Evolutionary conservation across 805 yeast genomes (phyloP).

Genomic region (Lipomyces orientalis): DNA sequence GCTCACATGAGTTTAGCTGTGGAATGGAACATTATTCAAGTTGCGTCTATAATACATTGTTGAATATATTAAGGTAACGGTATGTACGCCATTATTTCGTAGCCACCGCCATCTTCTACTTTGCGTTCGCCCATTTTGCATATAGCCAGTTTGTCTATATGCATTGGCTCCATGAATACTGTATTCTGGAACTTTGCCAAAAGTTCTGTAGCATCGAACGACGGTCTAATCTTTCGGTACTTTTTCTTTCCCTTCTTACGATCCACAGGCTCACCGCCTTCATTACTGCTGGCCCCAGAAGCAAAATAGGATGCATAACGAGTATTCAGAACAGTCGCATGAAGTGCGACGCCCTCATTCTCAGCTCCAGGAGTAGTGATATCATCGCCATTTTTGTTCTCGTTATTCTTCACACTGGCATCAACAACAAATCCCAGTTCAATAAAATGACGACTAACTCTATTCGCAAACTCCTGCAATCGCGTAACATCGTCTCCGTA

Average conservation of each 20-base stretch:
- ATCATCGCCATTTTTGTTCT: not conserved
- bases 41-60: not conserved
- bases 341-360: conserved; percentile 18
- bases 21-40: not conserved
- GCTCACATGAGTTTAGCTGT: not conserved
- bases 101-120: conserved; percentile 28
- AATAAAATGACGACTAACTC: conserved; percentile 20
- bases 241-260: not conserved
- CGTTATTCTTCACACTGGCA: not conserved
- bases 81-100: conserved; percentile 21
- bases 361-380: not conserved
- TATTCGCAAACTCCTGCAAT: conserved; percentile 26
- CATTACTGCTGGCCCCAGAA: not conserved
- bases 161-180: conserved; percentile 14
- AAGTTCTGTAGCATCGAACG: conserved; percentile 21
- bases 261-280: not conserved
- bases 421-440: conserved; percentile 13
- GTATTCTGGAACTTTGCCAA: conserved; percentile 11
- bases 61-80: conserved; percentile 10
- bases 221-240: conserved; percentile 10
- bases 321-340: conserved; percentile 30
- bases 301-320: conserved; percentile 1
- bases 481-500: conserved; percentile 6
- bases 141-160: conserved; percentile 18
- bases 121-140: conserved; percentile 30